Percentiles rank a stretch among this genome's conserved stretches.
Conservation (phyloP, 768 basidiomycete genomes). For the Suillus luteus region DNA sequence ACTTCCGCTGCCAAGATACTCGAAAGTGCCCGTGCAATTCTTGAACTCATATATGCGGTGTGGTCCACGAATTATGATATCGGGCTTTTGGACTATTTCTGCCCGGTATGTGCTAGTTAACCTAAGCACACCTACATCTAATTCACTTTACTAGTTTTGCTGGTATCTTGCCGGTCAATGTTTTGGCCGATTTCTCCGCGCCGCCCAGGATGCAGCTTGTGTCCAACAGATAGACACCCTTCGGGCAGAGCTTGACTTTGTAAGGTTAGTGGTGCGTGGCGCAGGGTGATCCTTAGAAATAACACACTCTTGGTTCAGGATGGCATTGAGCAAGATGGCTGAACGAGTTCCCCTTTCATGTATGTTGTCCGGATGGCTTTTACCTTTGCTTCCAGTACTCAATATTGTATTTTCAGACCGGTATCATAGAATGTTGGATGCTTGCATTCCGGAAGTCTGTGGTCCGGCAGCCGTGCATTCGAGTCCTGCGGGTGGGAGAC, state of each 20-base stretch:
- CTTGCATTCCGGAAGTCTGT: conserved; percentile 18
- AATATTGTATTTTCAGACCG: conserved; percentile 17
- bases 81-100: conserved; percentile 69
- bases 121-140: conserved; percentile 5
- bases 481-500: conserved; percentile 13
- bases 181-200: conserved; percentile 65
- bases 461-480: conserved; percentile 8
- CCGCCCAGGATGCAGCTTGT: conserved; percentile 58
- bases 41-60: conserved; percentile 67
- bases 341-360: conserved; percentile 67
- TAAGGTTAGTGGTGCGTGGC: conserved; percentile 48
- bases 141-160: conserved; percentile 45
- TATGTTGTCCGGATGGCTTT: conserved; percentile 24
- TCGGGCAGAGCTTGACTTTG: conserved; percentile 64
- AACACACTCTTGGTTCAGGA: conserved; percentile 35
- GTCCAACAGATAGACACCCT: conserved; percentile 59
- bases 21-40: conserved; percentile 61
- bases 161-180: conserved; percentile 74
- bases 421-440: conserved; percentile 27
- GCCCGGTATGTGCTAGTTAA: conserved; percentile 47
- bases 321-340: conserved; percentile 61
- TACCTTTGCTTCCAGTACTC: background rate
- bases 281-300: background rate
- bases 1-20: conserved; percentile 71
- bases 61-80: conserved; percentile 75